Conservation (phyloP, 2,329 filamentous ascomycete species). For the Trichoderma lentiforme region DNA sequence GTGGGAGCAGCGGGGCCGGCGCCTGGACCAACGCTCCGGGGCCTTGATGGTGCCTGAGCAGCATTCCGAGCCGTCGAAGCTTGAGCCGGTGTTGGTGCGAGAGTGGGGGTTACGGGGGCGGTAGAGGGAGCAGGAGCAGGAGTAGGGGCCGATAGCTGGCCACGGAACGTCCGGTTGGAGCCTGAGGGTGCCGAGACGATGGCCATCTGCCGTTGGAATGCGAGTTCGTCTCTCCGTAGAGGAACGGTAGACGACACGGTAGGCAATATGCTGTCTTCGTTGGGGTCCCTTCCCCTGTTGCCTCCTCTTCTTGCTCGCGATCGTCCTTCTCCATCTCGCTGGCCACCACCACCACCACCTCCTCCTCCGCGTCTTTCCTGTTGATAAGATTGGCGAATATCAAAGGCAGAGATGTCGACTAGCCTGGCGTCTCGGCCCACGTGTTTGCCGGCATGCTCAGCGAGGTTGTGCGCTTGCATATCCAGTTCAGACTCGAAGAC, state of each 20-base stretch:
- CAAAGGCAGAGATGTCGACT: slow-evolving; percentile 85
- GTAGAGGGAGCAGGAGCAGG: slow-evolving; percentile 23
- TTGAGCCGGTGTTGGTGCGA: slow-evolving; percentile 23
- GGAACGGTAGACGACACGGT: slow-evolving; percentile 67
- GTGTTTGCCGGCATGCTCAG: slow-evolving; percentile 82
- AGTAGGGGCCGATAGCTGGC: slow-evolving; percentile 62
- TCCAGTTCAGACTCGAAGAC: slow-evolving; percentile 96
- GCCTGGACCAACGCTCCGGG: slow-evolving; percentile 21
- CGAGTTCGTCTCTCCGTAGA: slow-evolving; percentile 79
- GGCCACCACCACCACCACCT: neutral
- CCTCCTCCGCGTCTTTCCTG: slow-evolving; percentile 47
- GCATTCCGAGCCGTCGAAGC: slow-evolving; percentile 18
- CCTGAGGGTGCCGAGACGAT: slow-evolving; percentile 84
- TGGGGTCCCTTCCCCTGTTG: slow-evolving; percentile 75
- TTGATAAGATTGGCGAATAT: slow-evolving; percentile 71
- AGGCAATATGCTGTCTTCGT: slow-evolving; percentile 68
- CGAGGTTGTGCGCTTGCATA: slow-evolving; percentile 86
- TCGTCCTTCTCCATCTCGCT: slow-evolving; percentile 38
- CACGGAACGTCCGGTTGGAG: slow-evolving; percentile 77
- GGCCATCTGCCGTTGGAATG: slow-evolving; percentile 87
- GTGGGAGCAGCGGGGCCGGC: slow-evolving; percentile 24
- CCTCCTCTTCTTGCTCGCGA: slow-evolving; percentile 36
- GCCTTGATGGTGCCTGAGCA: neutral
- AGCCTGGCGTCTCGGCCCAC: slow-evolving; percentile 76
- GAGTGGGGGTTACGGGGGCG: slow-evolving; percentile 24